A percentile compares a stretch with the other conserved stretches of the same genome.
These are phyloP conservation scores for Phyllosticta paracitricarpa DNA, from an alignment of 2,329 filamentous ascomycete species.

Conservation along the genomic window DNA sequence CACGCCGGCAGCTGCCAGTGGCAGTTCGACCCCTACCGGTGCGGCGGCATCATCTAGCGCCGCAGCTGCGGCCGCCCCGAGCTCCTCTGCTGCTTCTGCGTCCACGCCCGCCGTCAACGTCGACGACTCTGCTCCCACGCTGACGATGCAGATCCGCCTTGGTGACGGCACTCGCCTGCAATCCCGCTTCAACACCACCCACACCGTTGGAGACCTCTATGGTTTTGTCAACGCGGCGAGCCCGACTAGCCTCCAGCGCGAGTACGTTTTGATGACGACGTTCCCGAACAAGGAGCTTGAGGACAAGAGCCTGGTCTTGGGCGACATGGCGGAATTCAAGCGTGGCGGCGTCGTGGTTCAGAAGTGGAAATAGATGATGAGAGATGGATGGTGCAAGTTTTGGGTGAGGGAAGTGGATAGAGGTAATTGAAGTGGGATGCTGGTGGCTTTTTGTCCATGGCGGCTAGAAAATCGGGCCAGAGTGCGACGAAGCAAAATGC, in stretches of 20 bases:
- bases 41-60: constrained; percentile 22
- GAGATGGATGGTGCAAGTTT: background rate
- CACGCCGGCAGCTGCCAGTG: constrained; percentile 51
- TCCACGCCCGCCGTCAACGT: constrained; percentile 37
- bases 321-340: constrained; percentile 41
- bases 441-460: background rate
- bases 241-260: constrained; percentile 44
- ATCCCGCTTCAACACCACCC: constrained; percentile 72
- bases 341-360: constrained; percentile 46
- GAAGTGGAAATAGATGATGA: constrained; percentile 37
- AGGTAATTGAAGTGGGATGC: background rate
- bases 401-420: background rate
- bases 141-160: constrained; percentile 67
- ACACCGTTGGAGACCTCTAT: constrained; percentile 71
- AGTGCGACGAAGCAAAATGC: background rate
- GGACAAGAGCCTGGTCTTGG: constrained; percentile 46
- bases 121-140: constrained; percentile 55
- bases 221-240: constrained; percentile 60
- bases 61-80: constrained; percentile 13
- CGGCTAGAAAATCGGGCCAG: background rate
- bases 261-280: constrained; percentile 69
- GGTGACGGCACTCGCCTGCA: constrained; percentile 66
- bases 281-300: constrained; percentile 75
- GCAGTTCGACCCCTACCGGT: constrained; percentile 25
- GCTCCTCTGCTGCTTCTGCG: constrained; percentile 19